Evolutionary conservation across 805 yeast species (phyloP), one percentile per base, ranked within the genome.

Genomic region (Saturnispora kantuleensis): DNA sequence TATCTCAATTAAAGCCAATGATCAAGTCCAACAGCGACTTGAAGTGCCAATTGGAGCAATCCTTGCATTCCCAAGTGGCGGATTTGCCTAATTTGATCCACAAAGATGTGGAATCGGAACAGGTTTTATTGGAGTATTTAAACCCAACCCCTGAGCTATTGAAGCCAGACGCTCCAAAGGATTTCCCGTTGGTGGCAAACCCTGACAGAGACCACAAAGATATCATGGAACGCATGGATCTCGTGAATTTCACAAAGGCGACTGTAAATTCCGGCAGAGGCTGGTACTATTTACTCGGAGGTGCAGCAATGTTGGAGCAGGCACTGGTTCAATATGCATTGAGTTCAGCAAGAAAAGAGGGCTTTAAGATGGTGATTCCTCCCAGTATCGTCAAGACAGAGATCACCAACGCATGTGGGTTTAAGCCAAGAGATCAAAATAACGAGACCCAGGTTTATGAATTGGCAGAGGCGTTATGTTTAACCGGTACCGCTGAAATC

Each of bases 401-500:
- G 50, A 68, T 86, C 5, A 78, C 89, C 0, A 68, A 72, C 51
- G 96, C 96, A 0, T 93, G 98, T 67, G 98, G 98, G 0, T 93
- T 89, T 66, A 79, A 81, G 56, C 98, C 98, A 10, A 76, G 95
- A 48, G 97, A 93, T 56, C 81, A 79, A 53, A 83, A 84, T 52
- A 78, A 79, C 48, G 97, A 88, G 56, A 79, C 79, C 41, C 98
- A 93, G 59, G 81, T 87, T 0, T 93, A 89, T 60, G 73, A 73
- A 37, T 56, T 90, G 11, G 62, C 66, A 0, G 63, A 63, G 16
- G 68, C 69, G 18, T 62, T 81, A 41, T 81, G 95, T 34, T 66
- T 93, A 29, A 80, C 90, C 0, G 98, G 97, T 1, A 93, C 98
- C 0, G 96, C 97, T 0, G 98, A 93, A 59, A 90, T 93, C 31